Evolutionary conservation across 306 rosid species (phyloP).

Genomic region (Vachellia pachyceras): DNA sequence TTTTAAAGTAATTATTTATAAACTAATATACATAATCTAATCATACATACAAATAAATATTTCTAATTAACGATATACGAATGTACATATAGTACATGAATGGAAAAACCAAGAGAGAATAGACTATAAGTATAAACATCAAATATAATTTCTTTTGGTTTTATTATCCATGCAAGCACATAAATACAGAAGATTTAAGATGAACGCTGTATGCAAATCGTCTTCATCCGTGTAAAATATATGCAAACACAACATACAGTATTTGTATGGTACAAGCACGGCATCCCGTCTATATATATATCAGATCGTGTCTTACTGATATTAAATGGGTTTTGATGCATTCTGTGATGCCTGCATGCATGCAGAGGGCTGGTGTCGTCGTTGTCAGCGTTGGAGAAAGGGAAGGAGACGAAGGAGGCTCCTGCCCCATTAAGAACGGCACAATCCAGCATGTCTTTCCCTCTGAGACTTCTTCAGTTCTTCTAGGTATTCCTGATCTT

Average conservation of each 20-base stretch:
- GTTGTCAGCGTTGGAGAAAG: conserved; percentile 67
- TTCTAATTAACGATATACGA: no score
- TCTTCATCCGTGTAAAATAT: neutral
- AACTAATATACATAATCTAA: no score
- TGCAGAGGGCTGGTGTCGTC: conserved; percentile 51
- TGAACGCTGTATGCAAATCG: neutral
- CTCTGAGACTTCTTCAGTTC: conserved; percentile 71
- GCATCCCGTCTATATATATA: no score
- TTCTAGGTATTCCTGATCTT: conserved; percentile 68
- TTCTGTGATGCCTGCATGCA: conserved; percentile 59
- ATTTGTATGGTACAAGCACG: no score
- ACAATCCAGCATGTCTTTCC: conserved; percentile 68
- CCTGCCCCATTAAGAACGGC: conserved; percentile 43
- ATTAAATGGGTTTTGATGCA: neutral
- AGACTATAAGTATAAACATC: no score
- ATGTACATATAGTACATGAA: no score
- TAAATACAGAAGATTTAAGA: neutral
- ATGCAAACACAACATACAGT: no score
- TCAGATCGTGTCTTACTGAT: neutral
- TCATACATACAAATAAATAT: no score
- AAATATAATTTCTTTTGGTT: neutral
- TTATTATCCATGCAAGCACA: neutral
- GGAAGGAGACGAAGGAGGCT: conserved; percentile 83
- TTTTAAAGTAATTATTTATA: no score
- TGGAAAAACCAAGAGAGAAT: no score